Evolutionary conservation across 179 eudicot species (phyloP).

Genomic region (Spinacia oleracea): DNA sequence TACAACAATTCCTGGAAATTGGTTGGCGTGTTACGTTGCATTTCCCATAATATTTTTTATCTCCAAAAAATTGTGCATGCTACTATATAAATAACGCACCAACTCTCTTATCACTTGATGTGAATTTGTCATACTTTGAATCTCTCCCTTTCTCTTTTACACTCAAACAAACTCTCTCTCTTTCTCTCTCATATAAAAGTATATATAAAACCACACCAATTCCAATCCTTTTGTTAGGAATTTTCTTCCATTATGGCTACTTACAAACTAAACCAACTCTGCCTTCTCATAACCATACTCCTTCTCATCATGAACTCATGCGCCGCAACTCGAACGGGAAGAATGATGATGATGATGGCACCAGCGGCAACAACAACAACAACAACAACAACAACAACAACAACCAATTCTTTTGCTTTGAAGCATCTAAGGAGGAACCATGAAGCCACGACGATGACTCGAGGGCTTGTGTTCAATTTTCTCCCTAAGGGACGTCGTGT

Average conservation of each 20-base stretch:
- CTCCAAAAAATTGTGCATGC: background rate
- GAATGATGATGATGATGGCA: constrained; percentile 11
- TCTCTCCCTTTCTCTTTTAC: constrained; percentile 9
- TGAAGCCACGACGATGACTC: background rate
- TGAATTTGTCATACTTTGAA: background rate
- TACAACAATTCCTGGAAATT: constrained; percentile 22
- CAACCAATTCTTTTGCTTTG: constrained; percentile 10
- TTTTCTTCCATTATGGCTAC: constrained; percentile 25
- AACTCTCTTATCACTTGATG: background rate
- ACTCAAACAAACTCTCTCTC: constrained; percentile 10
- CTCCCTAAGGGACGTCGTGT: constrained; percentile 23
- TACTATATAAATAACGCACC: background rate
- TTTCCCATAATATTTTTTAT: background rate
- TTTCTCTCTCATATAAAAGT: too few relatives aligned
- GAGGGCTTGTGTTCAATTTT: constrained; percentile 25
- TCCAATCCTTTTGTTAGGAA: background rate
- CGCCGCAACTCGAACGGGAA: constrained; percentile 16
- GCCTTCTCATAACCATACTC: constrained; percentile 11
- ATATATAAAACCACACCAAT: background rate
- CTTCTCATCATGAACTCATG: constrained; percentile 17
- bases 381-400: background rate
- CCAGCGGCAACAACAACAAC: background rate
- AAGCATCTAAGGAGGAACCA: constrained; percentile 21
- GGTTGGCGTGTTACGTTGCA: constrained; percentile 20
- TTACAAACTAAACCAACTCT: constrained; percentile 19